Base-by-base conservation (phyloP, 352 stramenopile species). In the Phytopythium litorale region DNA sequence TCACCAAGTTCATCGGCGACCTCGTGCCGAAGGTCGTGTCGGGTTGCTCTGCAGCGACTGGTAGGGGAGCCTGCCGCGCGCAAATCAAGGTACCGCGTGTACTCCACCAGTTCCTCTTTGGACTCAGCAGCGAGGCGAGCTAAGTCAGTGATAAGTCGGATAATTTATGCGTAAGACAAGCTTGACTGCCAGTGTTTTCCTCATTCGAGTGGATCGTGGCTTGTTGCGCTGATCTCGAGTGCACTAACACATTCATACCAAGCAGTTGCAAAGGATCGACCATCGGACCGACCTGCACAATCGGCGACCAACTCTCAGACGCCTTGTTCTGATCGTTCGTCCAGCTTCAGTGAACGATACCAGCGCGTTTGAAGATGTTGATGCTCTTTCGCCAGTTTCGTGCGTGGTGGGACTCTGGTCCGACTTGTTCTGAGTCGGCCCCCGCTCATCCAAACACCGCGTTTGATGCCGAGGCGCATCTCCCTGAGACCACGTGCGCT, bases 61-160 rank as follows among this genome's bases (percentile, higher is more conserved):
- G 42, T 35, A 56, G 64, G 51, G 25, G 51, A 7, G 57, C 28
- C 21, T 78, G 67, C 30, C 15, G 49, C 18, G 67, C 49, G 8
- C 55, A 72, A 43, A 63, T 37, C 12, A 38, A 42, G 7, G 42
- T 68, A n/a, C 64, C 70, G 23, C 61, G 60, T 42, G 4, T 74
- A 18, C 45, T 78, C 19, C 62, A 70, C 43, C 19, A 64, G n/a
- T 78, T 78, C 57, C 18, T 72, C 15, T 75, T 75, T 45, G 42
- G n/a, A 16, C 50, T 8, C 15, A 56, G 16, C 28, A 35, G 11
- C 23, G 28, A 55, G 11, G 23, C 4, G 40, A n/a, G 40, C 8
- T 46, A 16, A 46, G 16, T 42, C 37, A 18, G 13, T 12, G 37
- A 42, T 15, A 11, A 4, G 18, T 42, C 37, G 37, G 37, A 42